Evolutionary conservation across 805 yeast genomes (phyloP), one percentile per base, ranked within the genome.

Genomic region (Ogataea kodamae): DNA sequence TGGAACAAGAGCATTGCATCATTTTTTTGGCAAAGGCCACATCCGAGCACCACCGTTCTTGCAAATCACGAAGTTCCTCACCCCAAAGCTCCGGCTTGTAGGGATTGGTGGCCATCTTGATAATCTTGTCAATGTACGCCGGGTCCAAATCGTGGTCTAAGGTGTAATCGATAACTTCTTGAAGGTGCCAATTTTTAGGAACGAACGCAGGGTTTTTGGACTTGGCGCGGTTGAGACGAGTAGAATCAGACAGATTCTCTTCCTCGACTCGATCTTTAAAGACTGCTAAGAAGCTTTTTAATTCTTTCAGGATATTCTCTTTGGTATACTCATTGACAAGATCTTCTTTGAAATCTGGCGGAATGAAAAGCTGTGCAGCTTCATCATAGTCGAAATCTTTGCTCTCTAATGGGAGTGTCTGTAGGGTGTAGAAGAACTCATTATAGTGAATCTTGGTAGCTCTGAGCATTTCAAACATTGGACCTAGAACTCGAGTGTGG

Each of bases 151-250:
- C 66, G 18, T 69, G 63, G 2, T 76, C 83, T 22, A 70, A 65
- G 0, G 78, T 68, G 27, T 64, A 61, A 18, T 72, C 68, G 28
- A 85, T 79, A 1, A 87, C 96, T 41, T 88, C 89, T 34, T 87
- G 86, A 34, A 92, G 65, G 33, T 89, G 79, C 88, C 95, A 86
- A 43, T 78, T 83, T 40, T 90, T 70, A 13, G 96, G 92, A 5
- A 83, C 70, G 51, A 90, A 90, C 21, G 74, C 53, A 3, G 97
- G 98, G 50, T 90, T 92, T 30, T 61, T 64, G 3, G 46, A 33
- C 5, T 61, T 52, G 29, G 87, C 75, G 3, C 65, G 46, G 6
- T 38, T 42, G 4, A 40, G 46, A 31, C 89, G 65, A 9, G 52
- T 54, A 4, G 25, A 39, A 35, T 70, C 73, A 17, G 61, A 52